Percentiles rank a stretch among this genome's conserved stretches.
These are phyloP conservation scores for Talaromyces atroroseus DNA, from an alignment of 2,329 filamentous ascomycete species.

Conservation along the genomic window DNA sequence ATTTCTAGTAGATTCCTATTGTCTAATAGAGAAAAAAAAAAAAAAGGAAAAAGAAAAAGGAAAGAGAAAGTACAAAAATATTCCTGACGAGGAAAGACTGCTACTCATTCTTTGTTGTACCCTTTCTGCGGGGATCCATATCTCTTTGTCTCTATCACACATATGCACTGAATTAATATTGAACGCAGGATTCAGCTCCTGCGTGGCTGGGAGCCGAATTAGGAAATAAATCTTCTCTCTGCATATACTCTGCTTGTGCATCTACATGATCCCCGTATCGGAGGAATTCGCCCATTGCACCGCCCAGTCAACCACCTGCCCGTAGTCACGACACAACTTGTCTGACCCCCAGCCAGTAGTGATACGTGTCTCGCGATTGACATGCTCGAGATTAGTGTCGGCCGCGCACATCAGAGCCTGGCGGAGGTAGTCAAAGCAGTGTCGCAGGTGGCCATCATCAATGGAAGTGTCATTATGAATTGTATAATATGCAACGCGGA, in stretches of 20 bases:
- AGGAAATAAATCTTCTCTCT: background rate
- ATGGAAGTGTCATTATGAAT: too few relatives aligned
- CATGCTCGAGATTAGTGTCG: conserved; percentile 1
- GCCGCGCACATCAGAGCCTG: conserved; percentile 3
- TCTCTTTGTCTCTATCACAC: too few relatives aligned
- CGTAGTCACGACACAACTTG: background rate
- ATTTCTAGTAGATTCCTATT: background rate
- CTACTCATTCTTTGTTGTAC: too few relatives aligned
- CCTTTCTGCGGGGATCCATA: too few relatives aligned
- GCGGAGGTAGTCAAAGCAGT: conserved; percentile 7
- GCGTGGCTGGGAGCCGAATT: background rate
- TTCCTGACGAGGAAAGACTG: too few relatives aligned
- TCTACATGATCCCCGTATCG: background rate
- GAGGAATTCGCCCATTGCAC: background rate
- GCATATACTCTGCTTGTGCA: background rate
- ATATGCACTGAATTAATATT: too few relatives aligned
- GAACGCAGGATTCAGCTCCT: too few relatives aligned
- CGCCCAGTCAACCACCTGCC: background rate
- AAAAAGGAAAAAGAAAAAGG: too few relatives aligned
- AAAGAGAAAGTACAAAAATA: background rate
- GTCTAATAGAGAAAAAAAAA: too few relatives aligned
- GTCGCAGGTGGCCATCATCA: background rate
- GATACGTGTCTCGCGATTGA: background rate
- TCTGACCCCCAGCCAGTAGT: background rate
- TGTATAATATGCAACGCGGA: background rate